A percentile compares a stretch with the other conserved stretches of the same genome.
Conservation (phyloP, 2,329 filamentous ascomycete genomes). For the Neurospora sp. region DNA sequence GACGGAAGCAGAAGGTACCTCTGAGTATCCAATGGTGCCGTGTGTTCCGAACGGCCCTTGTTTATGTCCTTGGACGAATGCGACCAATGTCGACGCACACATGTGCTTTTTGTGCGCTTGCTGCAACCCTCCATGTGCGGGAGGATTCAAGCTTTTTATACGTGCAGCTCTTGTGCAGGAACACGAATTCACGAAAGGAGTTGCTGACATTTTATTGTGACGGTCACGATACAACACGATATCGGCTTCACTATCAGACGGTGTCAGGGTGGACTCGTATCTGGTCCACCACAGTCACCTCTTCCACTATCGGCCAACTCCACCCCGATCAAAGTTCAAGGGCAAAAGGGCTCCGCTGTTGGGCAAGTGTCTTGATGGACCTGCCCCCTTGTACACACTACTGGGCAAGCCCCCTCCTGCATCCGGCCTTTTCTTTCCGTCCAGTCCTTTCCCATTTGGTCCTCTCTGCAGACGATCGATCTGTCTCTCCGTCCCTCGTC, state of each 20-base stretch:
- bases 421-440: background rate
- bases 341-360: background rate
- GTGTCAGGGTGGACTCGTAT: background rate
- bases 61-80: background rate
- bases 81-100: background rate
- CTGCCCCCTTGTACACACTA: background rate
- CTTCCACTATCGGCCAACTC: background rate
- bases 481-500: background rate
- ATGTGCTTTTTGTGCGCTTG: background rate
- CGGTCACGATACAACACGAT: background rate
- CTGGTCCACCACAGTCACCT: background rate
- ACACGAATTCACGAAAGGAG: background rate
- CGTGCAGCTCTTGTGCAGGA: background rate
- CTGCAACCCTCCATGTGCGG: background rate
- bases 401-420: background rate
- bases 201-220: background rate
- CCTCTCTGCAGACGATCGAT: background rate
- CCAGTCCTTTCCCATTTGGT: background rate
- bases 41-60: background rate
- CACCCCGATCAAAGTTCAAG: background rate
- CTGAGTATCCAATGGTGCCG: background rate
- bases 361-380: background rate
- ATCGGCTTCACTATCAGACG: background rate
- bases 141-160: background rate
- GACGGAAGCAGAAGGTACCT: background rate